These are phyloP conservation scores for Suillus weaverae DNA, from an alignment of 768 basidiomycete species.

Conservation along the genomic window DNA sequence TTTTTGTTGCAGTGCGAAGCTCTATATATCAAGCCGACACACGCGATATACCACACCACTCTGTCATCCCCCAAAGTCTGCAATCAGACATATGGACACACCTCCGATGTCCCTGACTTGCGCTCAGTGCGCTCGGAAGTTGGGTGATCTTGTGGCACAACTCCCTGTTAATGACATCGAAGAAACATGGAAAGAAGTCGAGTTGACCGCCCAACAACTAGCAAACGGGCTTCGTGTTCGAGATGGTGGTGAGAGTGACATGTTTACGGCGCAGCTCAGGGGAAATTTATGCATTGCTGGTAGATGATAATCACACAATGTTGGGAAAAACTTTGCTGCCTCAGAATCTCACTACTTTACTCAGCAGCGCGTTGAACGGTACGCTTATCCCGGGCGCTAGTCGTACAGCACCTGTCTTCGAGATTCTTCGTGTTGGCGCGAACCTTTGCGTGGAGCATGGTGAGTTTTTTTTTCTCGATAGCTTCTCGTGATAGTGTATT, in stretches of 20 bases:
- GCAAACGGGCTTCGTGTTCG: constrained; percentile 63
- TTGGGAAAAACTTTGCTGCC: constrained; percentile 69
- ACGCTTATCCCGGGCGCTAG: constrained; percentile 43
- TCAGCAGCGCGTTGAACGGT: constrained; percentile 55
- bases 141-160: constrained; percentile 34
- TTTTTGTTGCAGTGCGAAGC: not conserved
- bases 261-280: not conserved
- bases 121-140: constrained; percentile 30
- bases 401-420: constrained; percentile 55
- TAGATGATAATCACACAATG: constrained; percentile 70
- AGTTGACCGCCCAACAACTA: constrained; percentile 51
- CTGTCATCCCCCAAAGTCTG: not conserved
- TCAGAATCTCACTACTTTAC: constrained; percentile 59
- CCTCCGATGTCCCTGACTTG: constrained; percentile 18
- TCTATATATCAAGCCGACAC: not conserved
- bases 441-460: constrained; percentile 87
- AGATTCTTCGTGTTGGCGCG: constrained; percentile 76
- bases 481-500: constrained; percentile 10
- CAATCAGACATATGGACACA: constrained; percentile 21
- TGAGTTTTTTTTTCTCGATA: constrained; percentile 29
- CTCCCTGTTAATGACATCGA: constrained; percentile 33
- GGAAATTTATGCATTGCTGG: constrained; percentile 20
- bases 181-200: constrained; percentile 51
- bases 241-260: constrained; percentile 47
- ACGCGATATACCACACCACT: not conserved